Base-by-base conservation (phyloP, 2,329 filamentous ascomycete species). In the Fusarium compactum region DNA sequence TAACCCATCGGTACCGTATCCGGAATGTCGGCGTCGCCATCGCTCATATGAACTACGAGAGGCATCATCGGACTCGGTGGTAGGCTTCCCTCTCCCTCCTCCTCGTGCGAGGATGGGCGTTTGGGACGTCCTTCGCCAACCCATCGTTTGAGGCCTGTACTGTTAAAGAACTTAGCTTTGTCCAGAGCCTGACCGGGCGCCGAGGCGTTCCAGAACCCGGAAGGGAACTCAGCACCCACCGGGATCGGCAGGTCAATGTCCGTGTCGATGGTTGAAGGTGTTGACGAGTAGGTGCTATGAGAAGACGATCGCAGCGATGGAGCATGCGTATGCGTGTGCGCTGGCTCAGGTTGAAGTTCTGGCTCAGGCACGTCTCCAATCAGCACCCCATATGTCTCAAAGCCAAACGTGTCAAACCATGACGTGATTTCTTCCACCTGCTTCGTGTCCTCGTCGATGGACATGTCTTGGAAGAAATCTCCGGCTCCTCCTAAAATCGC, bases 401-500 rank as follows among this genome's bases (percentile, higher is more conserved):
- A 85, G 15, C 84, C 82, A 73, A 86, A 84, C 6, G 79, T 81
- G n/a, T 80, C 79, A 70, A 85, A 87, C 87, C 87, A 89, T 4
- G 79, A 78, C 8, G 76, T 75, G 24, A 89, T 74, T 10, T 87
- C 85, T 25, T 80, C 78, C 7, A 75, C 75, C 53, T 80, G 74
- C 40, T 84, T 82, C 6, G 78, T 75, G 59, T 87, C 85, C 58
- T 86, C 85, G 8, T 81, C 81, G 44, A 22, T 85, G 80, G 57
- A 74, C 65, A 57, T 67, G 69, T 85, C 85, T 20, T 79, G 78
- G 54, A 83, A 80, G 46, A 86, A 80, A 68, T 87, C 86, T 30
- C 85, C 86, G 4, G 85, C 85, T 8, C 86, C 86, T 44, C 88
- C 87, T 0, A 87, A 79, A 52, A 90, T 89, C 18, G 89, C 88